Base-by-base conservation (phyloP, 371 early-diverging fungal species). In the Mortierella sp. region DNA sequence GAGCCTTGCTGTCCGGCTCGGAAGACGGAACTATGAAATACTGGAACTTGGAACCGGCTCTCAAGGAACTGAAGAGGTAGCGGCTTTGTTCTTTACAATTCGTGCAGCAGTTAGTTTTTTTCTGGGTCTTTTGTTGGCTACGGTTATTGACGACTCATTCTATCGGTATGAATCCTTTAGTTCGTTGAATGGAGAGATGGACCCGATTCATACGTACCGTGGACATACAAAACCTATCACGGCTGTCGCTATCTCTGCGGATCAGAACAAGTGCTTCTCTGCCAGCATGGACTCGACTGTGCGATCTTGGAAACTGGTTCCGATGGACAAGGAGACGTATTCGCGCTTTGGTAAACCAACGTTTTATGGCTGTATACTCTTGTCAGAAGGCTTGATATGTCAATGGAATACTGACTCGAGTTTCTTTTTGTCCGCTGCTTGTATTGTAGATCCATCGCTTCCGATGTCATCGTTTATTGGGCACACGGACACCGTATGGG, bases 401-500 rank as follows among this genome's bases (percentile, higher is more conserved):
- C n/a, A n/a, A n/a, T n/a, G n/a, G n/a, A 43, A 43, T 43, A 16
- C 45, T 43, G 7, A 26, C 13, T 12, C 28, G 21, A 2, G 24
- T 16, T 28, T 14, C n/a, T 28, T 26, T 48, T 3, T 6, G 10
- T 16, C 26, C 28, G 1, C 2, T 47, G 30, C 16, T 21, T 46
- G 21, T 24, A 28, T 16, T 14, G 16, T 60, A 89, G 90, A 87
- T 64, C 80, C 88, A 30, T 81, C 84, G 2, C 45, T 89, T 10
- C 81, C 85, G 38, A 66, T 83, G 24, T 83, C 89, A 16, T 88
- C 89, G 0, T 90, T 87, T 58, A 85, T 91, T 28, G 94, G 93
- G 1, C 95, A 94, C 70, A 90, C 92, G 3, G 94, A 94, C 72
- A 86, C 90, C 4, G 86, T 96, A 18, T 96, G 96, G 96, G 93